A percentile compares a stretch with the other conserved stretches of the same genome.
phyloP scores from a whole-genome alignment of 257 asterid genomes.

The Sherardia arvensis region DNA sequence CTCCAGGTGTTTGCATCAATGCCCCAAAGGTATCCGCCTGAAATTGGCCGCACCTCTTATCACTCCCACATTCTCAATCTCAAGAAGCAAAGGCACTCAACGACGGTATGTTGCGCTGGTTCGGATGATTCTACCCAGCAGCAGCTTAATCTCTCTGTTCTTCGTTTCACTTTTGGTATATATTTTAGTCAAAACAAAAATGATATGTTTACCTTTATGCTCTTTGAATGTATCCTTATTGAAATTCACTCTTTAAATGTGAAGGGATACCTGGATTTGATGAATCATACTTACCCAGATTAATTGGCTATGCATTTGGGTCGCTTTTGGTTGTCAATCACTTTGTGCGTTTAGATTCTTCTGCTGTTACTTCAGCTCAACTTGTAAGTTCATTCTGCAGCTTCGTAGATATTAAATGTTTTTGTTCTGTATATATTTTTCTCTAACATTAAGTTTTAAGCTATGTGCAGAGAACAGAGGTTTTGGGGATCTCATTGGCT shows the following conservation, averaged over 20 bases:
- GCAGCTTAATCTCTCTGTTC: constrained; percentile 72
- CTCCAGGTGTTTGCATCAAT: constrained; percentile 7
- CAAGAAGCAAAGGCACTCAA: neutral
- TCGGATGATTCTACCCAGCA: constrained; percentile 30
- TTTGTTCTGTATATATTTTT: neutral
- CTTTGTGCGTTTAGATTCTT: constrained; percentile 53
- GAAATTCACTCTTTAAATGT: neutral
- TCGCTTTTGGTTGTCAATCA: constrained; percentile 65
- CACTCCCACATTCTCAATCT: neutral
- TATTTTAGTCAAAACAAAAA: no score
- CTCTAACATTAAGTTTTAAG: neutral
- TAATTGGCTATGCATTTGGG: constrained; percentile 84
- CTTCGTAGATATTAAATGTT: neutral
- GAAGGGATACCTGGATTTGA: constrained; percentile 85
- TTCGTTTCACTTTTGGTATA: constrained; percentile 87
- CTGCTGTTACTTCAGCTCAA: constrained; percentile 64
- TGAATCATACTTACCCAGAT: constrained; percentile 92
- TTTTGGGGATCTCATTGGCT: constrained; percentile 69
- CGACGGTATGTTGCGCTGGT: constrained; percentile 26
- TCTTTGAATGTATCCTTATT: neutral
- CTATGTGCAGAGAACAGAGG: constrained; percentile 62
- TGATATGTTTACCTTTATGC: neutral
- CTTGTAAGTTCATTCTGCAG: constrained; percentile 32
- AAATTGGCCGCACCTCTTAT: constrained; percentile 6
- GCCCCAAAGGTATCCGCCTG: constrained; percentile 6